Evolutionary conservation across 305 asterid species (phyloP), one percentile per base, ranked within the genome.

Genomic region (Andrographis paniculata): DNA sequence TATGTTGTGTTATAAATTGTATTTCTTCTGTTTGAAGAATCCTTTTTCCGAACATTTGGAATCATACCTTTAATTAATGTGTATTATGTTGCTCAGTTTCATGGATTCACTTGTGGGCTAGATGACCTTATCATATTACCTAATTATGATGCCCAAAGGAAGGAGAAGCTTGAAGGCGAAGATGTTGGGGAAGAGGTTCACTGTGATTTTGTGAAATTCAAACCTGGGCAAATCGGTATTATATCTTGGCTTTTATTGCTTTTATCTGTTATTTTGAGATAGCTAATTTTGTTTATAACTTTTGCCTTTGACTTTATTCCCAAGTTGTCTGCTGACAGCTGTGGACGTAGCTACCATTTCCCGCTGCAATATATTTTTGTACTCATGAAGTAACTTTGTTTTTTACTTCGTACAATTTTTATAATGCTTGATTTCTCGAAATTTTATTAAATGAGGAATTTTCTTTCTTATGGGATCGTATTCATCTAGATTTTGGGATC

Each of bases 121-220:
- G 99, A 84, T 59, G 99, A 91, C 79, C 95, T 91, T 61, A 78
- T 86, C 49, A 91, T 91, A 60, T 76, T 76, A 58, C 95, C 95
- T 14, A 44, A 76, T 56, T 76, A 61, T 9, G 99, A 91, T 67
- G 48, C 46, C 52, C 74, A 70, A 70, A 77, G 96, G 78, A 81
- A 87, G 78, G 93, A 77, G 45, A 73, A 79, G 57, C 99, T 91
- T 59, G 99, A 91, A 76, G 84, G 79, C 15, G 84, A 79, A 55
- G 99, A 91, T 74, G 94, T 79, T 50, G 99, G 99, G 28, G 86
- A 80, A 73, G 95, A 79, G 71, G 99, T 87, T 64, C 99, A 91
- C 68, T 84, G 93, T 59, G 77, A 87, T 31, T 87, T 91, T 66
- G 89, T 83, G 30, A 83, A 87, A 54, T 77, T 77, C 75, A 73